A percentile compares a stretch with the other conserved stretches of the same genome.
phyloP scores from a whole-genome alignment of 208 protist species.

The Trypanosoma scelopori region DNA sequence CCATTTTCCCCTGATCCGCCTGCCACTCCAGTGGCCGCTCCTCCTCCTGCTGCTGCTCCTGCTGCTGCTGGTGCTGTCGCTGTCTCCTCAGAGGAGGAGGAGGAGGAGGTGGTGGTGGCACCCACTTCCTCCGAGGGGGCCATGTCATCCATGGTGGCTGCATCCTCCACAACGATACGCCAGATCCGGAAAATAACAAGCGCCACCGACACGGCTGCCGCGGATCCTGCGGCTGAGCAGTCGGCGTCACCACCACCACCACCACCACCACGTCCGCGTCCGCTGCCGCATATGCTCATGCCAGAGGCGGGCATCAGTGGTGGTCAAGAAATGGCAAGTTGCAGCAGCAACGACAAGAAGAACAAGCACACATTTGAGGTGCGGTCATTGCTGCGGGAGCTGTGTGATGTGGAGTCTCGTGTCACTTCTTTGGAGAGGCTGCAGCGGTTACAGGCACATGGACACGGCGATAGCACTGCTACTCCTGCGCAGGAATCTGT shows the following conservation, averaged over 20 bases:
- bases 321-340: not conserved
- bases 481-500: not conserved
- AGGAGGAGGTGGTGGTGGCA: not conserved
- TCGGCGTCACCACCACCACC: not conserved
- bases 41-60: not conserved
- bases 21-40: not conserved
- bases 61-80: too few relatives aligned
- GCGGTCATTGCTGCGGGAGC: not conserved
- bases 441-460: not conserved
- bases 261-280: not conserved
- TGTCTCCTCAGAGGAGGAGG: not conserved
- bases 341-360: too few relatives aligned
- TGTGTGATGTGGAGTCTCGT: conserved; percentile 5
- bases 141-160: too few relatives aligned
- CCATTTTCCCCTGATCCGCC: not conserved
- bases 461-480: not conserved
- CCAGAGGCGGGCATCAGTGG: too few relatives aligned
- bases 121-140: too few relatives aligned
- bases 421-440: conserved; percentile 7
- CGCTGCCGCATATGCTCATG: too few relatives aligned
- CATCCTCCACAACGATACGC: conserved; percentile 6
- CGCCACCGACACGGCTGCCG: not conserved
- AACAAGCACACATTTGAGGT: not conserved
- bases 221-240: not conserved
- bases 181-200: not conserved